Conservation (phyloP, 768 basidiomycete genomes). For the Glaciozyma martinii region DNA sequence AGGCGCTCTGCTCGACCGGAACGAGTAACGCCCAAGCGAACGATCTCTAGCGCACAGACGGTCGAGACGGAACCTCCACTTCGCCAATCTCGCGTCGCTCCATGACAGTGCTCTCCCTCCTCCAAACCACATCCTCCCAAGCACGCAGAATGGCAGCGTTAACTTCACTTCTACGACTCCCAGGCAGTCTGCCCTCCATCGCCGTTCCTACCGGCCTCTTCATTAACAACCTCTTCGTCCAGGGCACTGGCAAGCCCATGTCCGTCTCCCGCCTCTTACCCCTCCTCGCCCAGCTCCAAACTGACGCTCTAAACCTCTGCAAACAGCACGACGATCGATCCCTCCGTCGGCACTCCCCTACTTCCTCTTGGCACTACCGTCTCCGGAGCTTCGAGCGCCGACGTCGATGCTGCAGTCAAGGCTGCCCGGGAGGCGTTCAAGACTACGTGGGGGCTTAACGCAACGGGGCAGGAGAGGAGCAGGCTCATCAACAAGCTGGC, state of each 20-base stretch:
- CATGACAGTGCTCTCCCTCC: too few species aligned
- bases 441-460: slow-evolving; percentile 62
- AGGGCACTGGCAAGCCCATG: slow-evolving; percentile 18
- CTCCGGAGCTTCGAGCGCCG: slow-evolving; percentile 54
- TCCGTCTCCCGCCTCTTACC: not conserved
- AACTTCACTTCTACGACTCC: too few species aligned
- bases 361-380: slow-evolving; percentile 25
- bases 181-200: not conserved
- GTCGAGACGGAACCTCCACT: too few species aligned
- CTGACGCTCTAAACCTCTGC: not conserved
- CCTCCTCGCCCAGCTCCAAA: not conserved
- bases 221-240: slow-evolving; percentile 71
- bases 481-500: slow-evolving; percentile 23
- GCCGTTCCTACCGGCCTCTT: slow-evolving; percentile 70
- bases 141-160: too few species aligned
- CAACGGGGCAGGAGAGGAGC: slow-evolving; percentile 37
- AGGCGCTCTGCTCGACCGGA: too few species aligned
- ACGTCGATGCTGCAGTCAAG: slow-evolving; percentile 73
- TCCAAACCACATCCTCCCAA: too few species aligned
- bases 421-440: slow-evolving; percentile 75
- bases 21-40: too few species aligned
- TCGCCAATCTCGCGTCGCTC: too few species aligned
- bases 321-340: slow-evolving; percentile 34
- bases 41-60: too few species aligned
- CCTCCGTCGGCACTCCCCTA: slow-evolving; percentile 38